Percentiles rank a stretch among this genome's conserved stretches.
Conservation (phyloP, 108 stramenopile genomes). For the Epipyxis sp. region DNA sequence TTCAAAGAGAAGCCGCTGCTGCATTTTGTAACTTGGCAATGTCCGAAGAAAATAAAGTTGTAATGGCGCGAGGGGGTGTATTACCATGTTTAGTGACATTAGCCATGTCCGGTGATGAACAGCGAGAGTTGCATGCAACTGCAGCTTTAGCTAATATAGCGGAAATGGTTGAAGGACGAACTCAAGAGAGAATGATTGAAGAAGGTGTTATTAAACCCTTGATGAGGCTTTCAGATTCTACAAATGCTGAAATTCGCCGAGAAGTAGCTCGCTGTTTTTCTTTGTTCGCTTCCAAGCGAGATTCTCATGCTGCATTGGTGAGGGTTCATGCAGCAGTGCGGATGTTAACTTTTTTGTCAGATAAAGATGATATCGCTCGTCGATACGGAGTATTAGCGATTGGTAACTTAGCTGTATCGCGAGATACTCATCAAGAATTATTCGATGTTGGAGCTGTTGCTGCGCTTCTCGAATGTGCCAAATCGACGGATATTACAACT, state of each 20-base stretch:
- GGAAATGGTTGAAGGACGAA: constrained; percentile 66
- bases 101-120: constrained; percentile 51
- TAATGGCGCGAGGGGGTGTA: constrained; percentile 68
- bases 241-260: constrained; percentile 58
- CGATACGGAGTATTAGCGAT: constrained; percentile 61
- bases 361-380: constrained; percentile 53
- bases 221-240: constrained; percentile 36
- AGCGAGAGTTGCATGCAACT: constrained; percentile 61
- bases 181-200: constrained; percentile 60
- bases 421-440: constrained; percentile 59
- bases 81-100: constrained; percentile 66
- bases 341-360: constrained; percentile 56
- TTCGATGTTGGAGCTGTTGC: constrained; percentile 61
- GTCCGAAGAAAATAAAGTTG: constrained; percentile 70
- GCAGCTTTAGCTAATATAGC: constrained; percentile 65
- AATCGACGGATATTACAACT: constrained; percentile 58
- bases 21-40: constrained; percentile 69
- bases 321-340: constrained; percentile 51
- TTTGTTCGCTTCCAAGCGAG: constrained; percentile 67
- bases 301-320: constrained; percentile 62
- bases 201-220: constrained; percentile 53
- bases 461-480: constrained; percentile 41
- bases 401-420: constrained; percentile 57
- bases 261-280: constrained; percentile 67
- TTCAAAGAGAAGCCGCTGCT: constrained; percentile 67